These are phyloP conservation scores for Yamadazyma siamensis DNA, from an alignment of 1,139 yeast species.

Conservation along the genomic window DNA sequence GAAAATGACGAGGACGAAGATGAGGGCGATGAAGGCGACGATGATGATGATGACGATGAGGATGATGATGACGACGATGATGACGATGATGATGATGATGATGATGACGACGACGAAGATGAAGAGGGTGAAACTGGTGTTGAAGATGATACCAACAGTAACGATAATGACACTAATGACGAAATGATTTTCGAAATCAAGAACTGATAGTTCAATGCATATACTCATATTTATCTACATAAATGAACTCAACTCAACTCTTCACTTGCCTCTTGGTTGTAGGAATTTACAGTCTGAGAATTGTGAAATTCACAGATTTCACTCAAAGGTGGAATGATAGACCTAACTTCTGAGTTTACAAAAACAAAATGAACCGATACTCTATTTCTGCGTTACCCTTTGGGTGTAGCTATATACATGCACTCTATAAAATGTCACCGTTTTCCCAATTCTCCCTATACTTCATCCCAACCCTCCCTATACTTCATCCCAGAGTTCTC, in stretches of 20 bases:
- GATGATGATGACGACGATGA: conserved; percentile 28
- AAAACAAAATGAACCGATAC: too few relatives aligned
- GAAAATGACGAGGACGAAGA: conserved; percentile 38
- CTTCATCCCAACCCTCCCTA: too few relatives aligned
- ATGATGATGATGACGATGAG: conserved; percentile 32
- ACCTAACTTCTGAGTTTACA: too few relatives aligned
- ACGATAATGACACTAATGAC: conserved; percentile 17
- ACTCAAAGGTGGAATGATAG: too few relatives aligned
- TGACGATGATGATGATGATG: conserved; percentile 24
- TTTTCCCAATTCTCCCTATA: too few relatives aligned
- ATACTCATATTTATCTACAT: conserved; percentile 2
- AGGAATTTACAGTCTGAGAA: too few relatives aligned
- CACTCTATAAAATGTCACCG: too few relatives aligned
- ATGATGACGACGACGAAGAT: conserved; percentile 17
- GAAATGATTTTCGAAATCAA: conserved; percentile 37
- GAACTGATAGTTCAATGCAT: conserved; percentile 3
- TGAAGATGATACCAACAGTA: conserved; percentile 16
- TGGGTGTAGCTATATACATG: too few relatives aligned
- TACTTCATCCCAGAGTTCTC: conserved; percentile 3
- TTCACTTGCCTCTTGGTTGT: too few relatives aligned
- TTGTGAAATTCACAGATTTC: too few relatives aligned
- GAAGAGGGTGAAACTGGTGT: conserved; percentile 28
- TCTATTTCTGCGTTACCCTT: too few relatives aligned
- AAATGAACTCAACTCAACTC: too few relatives aligned
- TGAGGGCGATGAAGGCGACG: conserved; percentile 35